These are phyloP conservation scores for Cercophora sp. DNA, from an alignment of 495 filamentous ascomycete genomes.

Conservation along the genomic window DNA sequence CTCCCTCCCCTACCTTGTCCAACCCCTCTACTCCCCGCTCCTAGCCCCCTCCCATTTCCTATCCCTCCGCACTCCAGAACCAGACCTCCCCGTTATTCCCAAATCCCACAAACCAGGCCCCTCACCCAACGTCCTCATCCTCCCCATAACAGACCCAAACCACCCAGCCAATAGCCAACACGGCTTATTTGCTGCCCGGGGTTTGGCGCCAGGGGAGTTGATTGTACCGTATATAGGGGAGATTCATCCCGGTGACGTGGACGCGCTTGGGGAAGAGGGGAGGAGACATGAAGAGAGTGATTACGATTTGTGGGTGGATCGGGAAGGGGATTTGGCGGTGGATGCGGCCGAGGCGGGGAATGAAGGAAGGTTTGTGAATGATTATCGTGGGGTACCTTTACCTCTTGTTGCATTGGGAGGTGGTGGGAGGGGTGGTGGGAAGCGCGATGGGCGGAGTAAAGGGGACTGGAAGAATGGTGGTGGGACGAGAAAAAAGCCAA, in stretches of 20 bases:
- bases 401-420: background rate
- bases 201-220: constrained; percentile 53
- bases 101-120: constrained; percentile 39
- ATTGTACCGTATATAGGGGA: constrained; percentile 65
- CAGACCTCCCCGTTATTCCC: constrained; percentile 3
- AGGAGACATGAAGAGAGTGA: constrained; percentile 46
- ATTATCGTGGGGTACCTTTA: constrained; percentile 64
- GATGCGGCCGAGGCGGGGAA: constrained; percentile 61
- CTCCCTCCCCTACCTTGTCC: constrained; percentile 48
- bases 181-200: constrained; percentile 60
- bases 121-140: constrained; percentile 49
- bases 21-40: constrained; percentile 46
- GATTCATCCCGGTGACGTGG: too few relatives aligned
- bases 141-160: constrained; percentile 43
- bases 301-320: constrained; percentile 64
- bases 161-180: constrained; percentile 61
- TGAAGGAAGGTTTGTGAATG: constrained; percentile 70
- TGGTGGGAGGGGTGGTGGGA: background rate
- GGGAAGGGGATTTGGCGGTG: constrained; percentile 55
- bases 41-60: constrained; percentile 37
- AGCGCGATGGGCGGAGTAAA: background rate
- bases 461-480: background rate
- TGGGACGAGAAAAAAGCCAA: constrained; percentile 34
- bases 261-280: too few relatives aligned
- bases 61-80: constrained; percentile 30